Conservation (phyloP, 1,139 yeast species). For the Candida tropicalis region DNA sequence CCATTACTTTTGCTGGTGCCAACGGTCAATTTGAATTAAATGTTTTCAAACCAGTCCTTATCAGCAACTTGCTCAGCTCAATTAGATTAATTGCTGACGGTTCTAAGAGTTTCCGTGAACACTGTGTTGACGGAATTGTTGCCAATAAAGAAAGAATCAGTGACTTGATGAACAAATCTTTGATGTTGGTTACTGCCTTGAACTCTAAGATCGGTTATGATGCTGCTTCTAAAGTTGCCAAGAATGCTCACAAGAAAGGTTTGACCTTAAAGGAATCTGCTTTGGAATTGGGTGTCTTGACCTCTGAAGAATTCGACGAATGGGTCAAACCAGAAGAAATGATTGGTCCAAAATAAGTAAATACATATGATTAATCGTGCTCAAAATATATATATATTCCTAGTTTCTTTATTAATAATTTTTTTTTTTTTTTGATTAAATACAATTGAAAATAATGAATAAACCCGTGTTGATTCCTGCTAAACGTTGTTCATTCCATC, state of each 20-base stretch:
- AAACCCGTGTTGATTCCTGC: too few relatives aligned
- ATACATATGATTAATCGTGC: conserved; percentile 11
- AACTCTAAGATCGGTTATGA: conserved; percentile 99
- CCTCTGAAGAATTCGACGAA: conserved; percentile 83
- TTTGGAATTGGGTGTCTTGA: conserved; percentile 82
- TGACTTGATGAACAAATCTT: conserved; percentile 87
- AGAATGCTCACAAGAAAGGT: conserved; percentile 98
- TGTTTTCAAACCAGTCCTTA: conserved; percentile 96
- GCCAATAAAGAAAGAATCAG: conserved; percentile 89
- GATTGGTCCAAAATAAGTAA: conserved; percentile 80
- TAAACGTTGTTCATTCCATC: too few relatives aligned
- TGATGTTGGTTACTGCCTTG: conserved; percentile 97
- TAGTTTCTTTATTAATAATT: neutral
- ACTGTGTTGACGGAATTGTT: conserved; percentile 92
- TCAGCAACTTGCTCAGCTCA: conserved; percentile 84
- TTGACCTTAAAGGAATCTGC: conserved; percentile 94
- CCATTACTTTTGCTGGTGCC: conserved; percentile 97
- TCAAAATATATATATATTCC: neutral
- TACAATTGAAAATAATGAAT: too few relatives aligned
- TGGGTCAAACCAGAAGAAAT: conserved; percentile 98
- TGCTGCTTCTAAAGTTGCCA: conserved; percentile 95
- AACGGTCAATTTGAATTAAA: conserved; percentile 98
- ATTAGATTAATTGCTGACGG: conserved; percentile 90
- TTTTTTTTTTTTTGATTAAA: neutral
- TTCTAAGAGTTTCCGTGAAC: conserved; percentile 80